phyloP scores from a whole-genome alignment of 2,329 filamentous ascomycete species.

The Pseudocercospora cruenta region DNA sequence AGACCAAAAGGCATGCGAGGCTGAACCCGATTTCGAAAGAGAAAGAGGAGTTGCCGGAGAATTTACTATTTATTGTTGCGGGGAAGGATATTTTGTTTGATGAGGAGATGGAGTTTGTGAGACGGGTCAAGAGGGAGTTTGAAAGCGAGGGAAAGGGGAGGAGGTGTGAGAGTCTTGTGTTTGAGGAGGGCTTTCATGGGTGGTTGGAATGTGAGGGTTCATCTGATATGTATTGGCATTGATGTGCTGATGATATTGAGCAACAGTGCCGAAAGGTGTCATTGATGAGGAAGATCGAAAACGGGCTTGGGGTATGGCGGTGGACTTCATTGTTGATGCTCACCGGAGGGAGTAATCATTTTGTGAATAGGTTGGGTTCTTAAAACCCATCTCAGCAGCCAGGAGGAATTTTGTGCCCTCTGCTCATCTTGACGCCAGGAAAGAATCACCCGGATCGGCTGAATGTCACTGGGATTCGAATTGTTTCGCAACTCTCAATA shows the following conservation, averaged over 20 bases:
- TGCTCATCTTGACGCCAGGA: too few relatives aligned
- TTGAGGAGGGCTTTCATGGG: slow-evolving; percentile 40
- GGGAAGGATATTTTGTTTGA: slow-evolving; percentile 48
- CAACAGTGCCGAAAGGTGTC: background rate
- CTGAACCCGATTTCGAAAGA: slow-evolving; percentile 45
- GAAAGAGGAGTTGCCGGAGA: slow-evolving; percentile 41
- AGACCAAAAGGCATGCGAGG: slow-evolving; percentile 40
- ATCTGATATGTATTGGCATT: background rate
- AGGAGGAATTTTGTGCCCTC: too few relatives aligned
- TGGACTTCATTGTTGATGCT: background rate
- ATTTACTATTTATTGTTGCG: slow-evolving; percentile 48
- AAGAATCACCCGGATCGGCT: too few relatives aligned
- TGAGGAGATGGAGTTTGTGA: slow-evolving; percentile 47
- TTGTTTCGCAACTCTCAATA: too few relatives aligned
- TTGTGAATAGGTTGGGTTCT: too few relatives aligned
- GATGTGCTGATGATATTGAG: background rate
- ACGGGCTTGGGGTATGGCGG: background rate
- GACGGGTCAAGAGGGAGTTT: slow-evolving; percentile 40
- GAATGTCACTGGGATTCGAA: too few relatives aligned
- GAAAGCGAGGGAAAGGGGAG: slow-evolving; percentile 33
- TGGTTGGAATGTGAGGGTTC: slow-evolving; percentile 30
- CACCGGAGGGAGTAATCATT: background rate
- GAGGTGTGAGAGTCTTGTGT: slow-evolving; percentile 32
- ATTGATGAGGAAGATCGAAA: background rate
- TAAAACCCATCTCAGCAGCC: too few relatives aligned